These are phyloP conservation scores for Phlebiopsis flavidoalba DNA, from an alignment of 768 basidiomycete species.

Conservation along the genomic window DNA sequence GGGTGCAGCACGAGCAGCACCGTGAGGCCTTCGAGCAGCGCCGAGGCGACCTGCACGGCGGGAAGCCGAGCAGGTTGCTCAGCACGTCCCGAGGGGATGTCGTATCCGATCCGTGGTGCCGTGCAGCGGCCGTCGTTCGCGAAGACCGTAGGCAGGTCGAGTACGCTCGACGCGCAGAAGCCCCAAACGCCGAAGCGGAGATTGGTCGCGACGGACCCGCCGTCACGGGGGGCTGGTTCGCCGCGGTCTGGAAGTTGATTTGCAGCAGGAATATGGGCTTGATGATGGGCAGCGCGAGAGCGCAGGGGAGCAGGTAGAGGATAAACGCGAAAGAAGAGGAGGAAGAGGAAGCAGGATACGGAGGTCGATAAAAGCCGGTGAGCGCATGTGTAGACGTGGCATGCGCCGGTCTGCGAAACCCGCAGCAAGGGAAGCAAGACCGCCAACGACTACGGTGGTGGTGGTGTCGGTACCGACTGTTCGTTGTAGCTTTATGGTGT, in stretches of 20 bases:
- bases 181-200: constrained; percentile 83
- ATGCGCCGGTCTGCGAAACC: neutral
- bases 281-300: constrained; percentile 70
- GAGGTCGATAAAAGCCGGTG: constrained; percentile 48
- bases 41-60: constrained; percentile 31
- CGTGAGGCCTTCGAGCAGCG: constrained; percentile 40
- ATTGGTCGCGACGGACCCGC: constrained; percentile 49
- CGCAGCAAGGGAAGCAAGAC: constrained; percentile 8
- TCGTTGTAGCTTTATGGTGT: neutral
- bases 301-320: constrained; percentile 73
- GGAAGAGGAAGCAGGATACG: constrained; percentile 40
- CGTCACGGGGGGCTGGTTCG: constrained; percentile 35
- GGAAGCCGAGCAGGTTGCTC: constrained; percentile 36
- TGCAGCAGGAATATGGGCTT: constrained; percentile 59
- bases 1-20: constrained; percentile 66
- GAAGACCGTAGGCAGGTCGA: constrained; percentile 33
- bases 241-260: constrained; percentile 34
- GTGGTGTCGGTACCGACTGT: neutral
- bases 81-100: constrained; percentile 36
- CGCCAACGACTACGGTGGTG: constrained; percentile 5
- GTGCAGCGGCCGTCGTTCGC: constrained; percentile 46
- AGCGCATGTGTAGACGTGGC: constrained; percentile 19
- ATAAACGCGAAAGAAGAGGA: constrained; percentile 53
- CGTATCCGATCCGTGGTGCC: constrained; percentile 66
- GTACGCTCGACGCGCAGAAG: constrained; percentile 50